Percentiles rank a stretch among this genome's conserved stretches.
Conservation (phyloP, 306 rosid species). For the Begonia peltatifolia region DNA sequence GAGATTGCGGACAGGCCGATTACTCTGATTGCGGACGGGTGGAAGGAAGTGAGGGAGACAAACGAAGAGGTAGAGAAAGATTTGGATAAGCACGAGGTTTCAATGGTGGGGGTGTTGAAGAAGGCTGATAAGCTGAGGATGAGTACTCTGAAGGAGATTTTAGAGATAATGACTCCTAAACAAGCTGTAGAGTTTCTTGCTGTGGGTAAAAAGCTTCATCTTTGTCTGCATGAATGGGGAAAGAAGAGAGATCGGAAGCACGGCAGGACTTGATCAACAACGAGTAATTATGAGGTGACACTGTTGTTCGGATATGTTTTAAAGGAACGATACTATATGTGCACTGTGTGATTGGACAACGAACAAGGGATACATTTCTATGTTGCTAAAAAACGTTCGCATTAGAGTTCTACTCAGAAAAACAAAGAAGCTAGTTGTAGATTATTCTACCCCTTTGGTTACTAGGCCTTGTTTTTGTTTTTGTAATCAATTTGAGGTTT, state of each 20-base stretch:
- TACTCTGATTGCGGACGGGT: constrained; percentile 6
- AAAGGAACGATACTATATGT: no score
- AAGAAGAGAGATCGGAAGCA: constrained; percentile 18
- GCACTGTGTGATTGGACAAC: no score
- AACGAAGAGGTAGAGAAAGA: constrained; percentile 11
- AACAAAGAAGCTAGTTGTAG: no score
- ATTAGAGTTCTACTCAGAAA: no score
- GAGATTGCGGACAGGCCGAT: constrained; percentile 23
- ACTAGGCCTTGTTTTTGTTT: no score
- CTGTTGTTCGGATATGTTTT: no score
- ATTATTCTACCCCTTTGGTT: no score
- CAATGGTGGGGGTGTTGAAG: constrained; percentile 7
- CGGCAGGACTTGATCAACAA: constrained; percentile 1
- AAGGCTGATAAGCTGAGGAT: constrained; percentile 20
- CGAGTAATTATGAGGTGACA: no score
- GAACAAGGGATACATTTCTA: no score
- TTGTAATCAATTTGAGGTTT: no score
- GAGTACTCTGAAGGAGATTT: constrained; percentile 14
- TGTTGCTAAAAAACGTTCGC: no score
- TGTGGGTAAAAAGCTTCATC: constrained; percentile 25
- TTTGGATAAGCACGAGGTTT: constrained; percentile 10
- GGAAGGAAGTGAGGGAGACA: constrained; percentile 6
- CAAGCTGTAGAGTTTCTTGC: constrained; percentile 19
- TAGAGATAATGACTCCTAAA: constrained; percentile 10
- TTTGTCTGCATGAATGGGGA: constrained; percentile 24